Percentiles rank a stretch among this genome's conserved stretches.
phyloP scores from a whole-genome alignment of 495 filamentous ascomycete genomes.

The Aspergillus steynii region DNA sequence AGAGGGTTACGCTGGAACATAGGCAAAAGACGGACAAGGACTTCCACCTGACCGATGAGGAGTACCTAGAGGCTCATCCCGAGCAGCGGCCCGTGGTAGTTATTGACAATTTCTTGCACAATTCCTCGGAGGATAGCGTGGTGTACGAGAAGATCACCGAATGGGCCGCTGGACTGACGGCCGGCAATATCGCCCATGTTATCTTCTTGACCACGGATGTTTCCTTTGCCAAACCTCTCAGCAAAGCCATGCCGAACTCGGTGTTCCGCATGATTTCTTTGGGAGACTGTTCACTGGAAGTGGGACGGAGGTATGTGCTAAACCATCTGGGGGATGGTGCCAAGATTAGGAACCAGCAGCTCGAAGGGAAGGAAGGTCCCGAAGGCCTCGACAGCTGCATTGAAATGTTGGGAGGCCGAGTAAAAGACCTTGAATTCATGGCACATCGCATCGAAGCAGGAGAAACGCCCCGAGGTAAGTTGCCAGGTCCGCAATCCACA shows the following conservation, averaged over 20 bases:
- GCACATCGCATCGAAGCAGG: slow-evolving; percentile 87
- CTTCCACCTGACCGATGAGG: slow-evolving; percentile 71
- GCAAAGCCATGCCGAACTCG: slow-evolving; percentile 84
- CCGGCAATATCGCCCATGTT: slow-evolving; percentile 90
- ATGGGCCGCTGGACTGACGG: slow-evolving; percentile 86
- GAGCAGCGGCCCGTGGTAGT: slow-evolving; percentile 83
- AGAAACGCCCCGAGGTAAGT: slow-evolving; percentile 69
- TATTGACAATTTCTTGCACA: slow-evolving; percentile 92
- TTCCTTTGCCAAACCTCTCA: slow-evolving; percentile 83
- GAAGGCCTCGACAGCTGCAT: slow-evolving; percentile 80
- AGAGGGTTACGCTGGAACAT: slow-evolving; percentile 67
- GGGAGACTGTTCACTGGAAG: slow-evolving; percentile 80
- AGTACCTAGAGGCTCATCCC: slow-evolving; percentile 89
- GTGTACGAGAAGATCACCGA: slow-evolving; percentile 90
- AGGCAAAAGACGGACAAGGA: slow-evolving; percentile 74
- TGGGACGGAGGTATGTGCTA: slow-evolving; percentile 87
- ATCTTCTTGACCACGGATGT: slow-evolving; percentile 95
- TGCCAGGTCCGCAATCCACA: no score
- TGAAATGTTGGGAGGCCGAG: slow-evolving; percentile 75
- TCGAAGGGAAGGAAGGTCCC: slow-evolving; percentile 44
- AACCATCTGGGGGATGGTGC: slow-evolving; percentile 66
- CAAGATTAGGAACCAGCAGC: slow-evolving; percentile 37
- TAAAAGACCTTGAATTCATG: slow-evolving; percentile 93
- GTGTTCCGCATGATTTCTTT: slow-evolving; percentile 84
- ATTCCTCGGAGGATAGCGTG: slow-evolving; percentile 65